Conservation (phyloP, 208 protist genomes). For the Leishmania aethiopica region DNA sequence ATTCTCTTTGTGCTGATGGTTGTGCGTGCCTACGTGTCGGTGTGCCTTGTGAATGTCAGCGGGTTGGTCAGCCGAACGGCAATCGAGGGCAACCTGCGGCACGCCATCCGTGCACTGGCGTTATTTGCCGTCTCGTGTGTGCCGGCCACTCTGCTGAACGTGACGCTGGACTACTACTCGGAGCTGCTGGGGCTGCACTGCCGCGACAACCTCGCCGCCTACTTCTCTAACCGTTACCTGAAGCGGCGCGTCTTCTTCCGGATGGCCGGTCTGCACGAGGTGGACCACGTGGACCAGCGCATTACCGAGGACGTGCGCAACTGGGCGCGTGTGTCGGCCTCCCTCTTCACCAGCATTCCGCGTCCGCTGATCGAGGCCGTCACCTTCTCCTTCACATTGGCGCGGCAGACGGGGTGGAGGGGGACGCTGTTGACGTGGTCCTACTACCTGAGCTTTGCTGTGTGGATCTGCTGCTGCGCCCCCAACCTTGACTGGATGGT, state of each 20-base stretch:
- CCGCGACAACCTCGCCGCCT: slow-evolving; percentile 60
- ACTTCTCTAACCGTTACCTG: slow-evolving; percentile 68
- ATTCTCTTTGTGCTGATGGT: slow-evolving; percentile 48
- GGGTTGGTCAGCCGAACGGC: slow-evolving; percentile 32
- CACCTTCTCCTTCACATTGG: slow-evolving; percentile 53
- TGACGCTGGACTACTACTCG: slow-evolving; percentile 53
- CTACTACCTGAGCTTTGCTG: slow-evolving; percentile 54
- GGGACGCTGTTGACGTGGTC: slow-evolving; percentile 31
- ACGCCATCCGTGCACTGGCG: slow-evolving; percentile 30
- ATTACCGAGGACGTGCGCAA: slow-evolving; percentile 64
- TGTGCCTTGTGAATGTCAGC: slow-evolving; percentile 41
- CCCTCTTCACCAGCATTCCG: slow-evolving; percentile 49
- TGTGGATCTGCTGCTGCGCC: slow-evolving; percentile 25
- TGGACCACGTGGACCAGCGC: slow-evolving; percentile 67
- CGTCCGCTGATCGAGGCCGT: slow-evolving; percentile 55
- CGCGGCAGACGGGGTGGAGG: slow-evolving; percentile 27
- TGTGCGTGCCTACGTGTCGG: slow-evolving; percentile 42
- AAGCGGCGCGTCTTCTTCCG: slow-evolving; percentile 68
- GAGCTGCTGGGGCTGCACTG: slow-evolving; percentile 62
- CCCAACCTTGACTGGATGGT: slow-evolving; percentile 60
- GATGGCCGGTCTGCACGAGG: slow-evolving; percentile 47
- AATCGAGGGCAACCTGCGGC: slow-evolving; percentile 39
- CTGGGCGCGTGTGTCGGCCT: slow-evolving; percentile 40
- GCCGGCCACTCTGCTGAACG: slow-evolving; percentile 56
- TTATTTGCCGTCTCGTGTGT: slow-evolving; percentile 43